Base-by-base conservation (phyloP, 2,329 filamentous ascomycete species). In the Trichoderma polysporum region DNA sequence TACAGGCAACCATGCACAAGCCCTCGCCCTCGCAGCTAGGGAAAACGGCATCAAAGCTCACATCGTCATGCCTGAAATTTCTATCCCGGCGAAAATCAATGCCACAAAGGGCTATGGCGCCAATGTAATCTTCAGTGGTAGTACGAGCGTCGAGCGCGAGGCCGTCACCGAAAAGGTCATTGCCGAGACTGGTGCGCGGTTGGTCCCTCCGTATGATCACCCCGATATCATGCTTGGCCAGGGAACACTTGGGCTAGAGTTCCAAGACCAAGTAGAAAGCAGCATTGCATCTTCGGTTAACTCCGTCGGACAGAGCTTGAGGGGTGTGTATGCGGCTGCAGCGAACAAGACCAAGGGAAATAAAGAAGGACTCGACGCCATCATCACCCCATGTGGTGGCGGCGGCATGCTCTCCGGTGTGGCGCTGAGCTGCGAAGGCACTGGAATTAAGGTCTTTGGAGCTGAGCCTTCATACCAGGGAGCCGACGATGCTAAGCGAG, bases 161-260 rank as follows among this genome's bases (percentile, higher is more conserved):
- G 91, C 90, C 8, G 88, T 90, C 8, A 89, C 93, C 0, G 82
- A 78, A n/a, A 80, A 88, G 4, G 87, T 97, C 6, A 85, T 93
- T 1, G 80, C 81, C 31, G 80, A 88, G 68, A 97, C 92, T 0
- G 90, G 90, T 47, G 93, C 93, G 0, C 87, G 89, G 0, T 82
- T 97, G 10, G 86, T 99, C 4, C 94, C 94, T 63, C 94, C 95
- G 0, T 97, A 97, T 76, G 92, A 98, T 77, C 92, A 98, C 79
- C 91, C 91, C 2, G 88, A 97, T 77, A 93, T 97, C 71, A 91
- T 98, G 66, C 86, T 97, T 0, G 94, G 95, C 0, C 94, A 97
- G 81, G 95, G 94, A n/a, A 98, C 94, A 0, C 83, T 92, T 69
- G 94, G 89, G 0, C 77, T 97, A 5, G 95, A 99, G 78, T 78